phyloP scores from a whole-genome alignment of 2,329 filamentous ascomycete species.

The Phaeosphaeria sp. region DNA sequence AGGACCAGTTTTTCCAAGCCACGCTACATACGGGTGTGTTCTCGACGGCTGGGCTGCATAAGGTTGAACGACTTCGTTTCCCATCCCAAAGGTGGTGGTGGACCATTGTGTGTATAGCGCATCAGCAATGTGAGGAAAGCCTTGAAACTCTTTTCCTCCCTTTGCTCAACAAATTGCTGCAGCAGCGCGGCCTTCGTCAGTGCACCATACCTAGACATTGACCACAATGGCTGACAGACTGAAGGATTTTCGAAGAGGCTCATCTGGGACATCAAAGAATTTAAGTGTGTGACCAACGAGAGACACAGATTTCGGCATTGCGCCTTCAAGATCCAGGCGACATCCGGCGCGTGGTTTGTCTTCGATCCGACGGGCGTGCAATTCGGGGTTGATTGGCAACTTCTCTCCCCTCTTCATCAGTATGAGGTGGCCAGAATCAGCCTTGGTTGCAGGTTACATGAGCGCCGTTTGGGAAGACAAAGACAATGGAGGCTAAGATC shows the following conservation, averaged over 20 bases:
- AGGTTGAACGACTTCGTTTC: too few species aligned
- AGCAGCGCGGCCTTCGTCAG: too few species aligned
- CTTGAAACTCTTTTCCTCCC: not conserved
- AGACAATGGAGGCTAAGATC: not conserved
- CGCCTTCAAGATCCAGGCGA: not conserved
- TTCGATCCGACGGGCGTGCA: slow-evolving; percentile 26
- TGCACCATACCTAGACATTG: too few species aligned
- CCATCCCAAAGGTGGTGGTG: slow-evolving; percentile 4
- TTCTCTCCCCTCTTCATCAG: slow-evolving; percentile 2
- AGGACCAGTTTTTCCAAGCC: not conserved
- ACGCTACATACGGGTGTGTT: too few species aligned
- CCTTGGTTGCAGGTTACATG: too few species aligned
- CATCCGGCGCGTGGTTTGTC: slow-evolving; percentile 2
- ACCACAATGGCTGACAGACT: too few species aligned
- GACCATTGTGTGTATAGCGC: not conserved
- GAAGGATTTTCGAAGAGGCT: too few species aligned
- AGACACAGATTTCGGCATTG: too few species aligned
- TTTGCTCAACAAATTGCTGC: too few species aligned
- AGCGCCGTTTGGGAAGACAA: not conserved
- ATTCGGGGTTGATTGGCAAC: slow-evolving; percentile 19
- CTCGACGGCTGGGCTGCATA: too few species aligned
- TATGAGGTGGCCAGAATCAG: not conserved
- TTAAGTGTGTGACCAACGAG: too few species aligned
- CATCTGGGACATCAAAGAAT: too few species aligned
- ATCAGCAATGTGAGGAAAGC: slow-evolving; percentile 10